Conservation (phyloP, 495 filamentous ascomycete species). For the Aspergillus conjunctus region DNA sequence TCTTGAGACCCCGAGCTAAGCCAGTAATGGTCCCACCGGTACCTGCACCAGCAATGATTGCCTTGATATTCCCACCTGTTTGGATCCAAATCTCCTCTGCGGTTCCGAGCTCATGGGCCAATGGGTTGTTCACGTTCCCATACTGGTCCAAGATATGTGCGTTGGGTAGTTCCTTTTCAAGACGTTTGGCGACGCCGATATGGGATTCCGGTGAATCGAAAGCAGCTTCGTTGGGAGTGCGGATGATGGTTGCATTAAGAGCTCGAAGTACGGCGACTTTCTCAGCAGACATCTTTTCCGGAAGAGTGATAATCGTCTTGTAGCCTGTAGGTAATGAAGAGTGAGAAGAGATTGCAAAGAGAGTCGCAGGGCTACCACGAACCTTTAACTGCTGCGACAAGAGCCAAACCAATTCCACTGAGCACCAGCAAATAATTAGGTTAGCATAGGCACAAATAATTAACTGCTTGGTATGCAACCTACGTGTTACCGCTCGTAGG, state of each 20-base stretch:
- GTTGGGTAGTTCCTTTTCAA: constrained; percentile 95
- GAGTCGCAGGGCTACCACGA: constrained; percentile 1
- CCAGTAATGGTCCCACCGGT: constrained; percentile 96
- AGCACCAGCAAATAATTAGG: constrained; percentile 15
- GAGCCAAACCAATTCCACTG: constrained; percentile 89
- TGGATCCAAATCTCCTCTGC: constrained; percentile 97
- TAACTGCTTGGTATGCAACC: constrained; percentile 26
- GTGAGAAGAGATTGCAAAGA: background rate
- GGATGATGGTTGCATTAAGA: constrained; percentile 94
- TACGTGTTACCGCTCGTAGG: constrained; percentile 96
- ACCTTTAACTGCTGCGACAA: constrained; percentile 93
- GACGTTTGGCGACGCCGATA: constrained; percentile 87
- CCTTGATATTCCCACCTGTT: constrained; percentile 80
- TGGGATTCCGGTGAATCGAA: constrained; percentile 94
- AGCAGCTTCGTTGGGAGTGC: constrained; percentile 93
- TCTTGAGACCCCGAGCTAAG: constrained; percentile 79
- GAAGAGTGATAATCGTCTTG: constrained; percentile 96
- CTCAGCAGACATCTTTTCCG: constrained; percentile 98
- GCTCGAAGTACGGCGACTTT: constrained; percentile 94
- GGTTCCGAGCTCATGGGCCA: constrained; percentile 92
- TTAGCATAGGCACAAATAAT: constrained; percentile 17
- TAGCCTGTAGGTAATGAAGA: constrained; percentile 56
- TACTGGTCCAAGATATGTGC: constrained; percentile 98
- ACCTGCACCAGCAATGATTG: constrained; percentile 87
- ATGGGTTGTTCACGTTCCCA: constrained; percentile 85